Conservation (phyloP, 345 rosid genomes). For the Lepidium didymum region DNA sequence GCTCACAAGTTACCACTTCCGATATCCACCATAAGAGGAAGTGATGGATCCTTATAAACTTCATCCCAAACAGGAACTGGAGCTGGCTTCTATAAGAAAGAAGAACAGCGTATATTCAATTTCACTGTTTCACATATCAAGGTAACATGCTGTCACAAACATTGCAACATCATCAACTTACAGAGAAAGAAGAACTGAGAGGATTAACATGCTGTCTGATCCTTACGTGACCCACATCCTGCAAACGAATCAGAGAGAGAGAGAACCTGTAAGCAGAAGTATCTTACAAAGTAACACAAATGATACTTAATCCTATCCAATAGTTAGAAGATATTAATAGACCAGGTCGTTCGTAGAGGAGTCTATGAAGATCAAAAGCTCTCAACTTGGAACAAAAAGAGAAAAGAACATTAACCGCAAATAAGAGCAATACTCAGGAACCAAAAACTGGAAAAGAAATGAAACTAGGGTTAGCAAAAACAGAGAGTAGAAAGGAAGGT, state of each 20-base stretch:
- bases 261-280: neutral
- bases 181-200: slow-evolving; percentile 71
- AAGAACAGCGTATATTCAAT: neutral
- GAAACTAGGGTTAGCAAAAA: neutral
- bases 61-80: slow-evolving; percentile 64
- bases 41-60: slow-evolving; percentile 66
- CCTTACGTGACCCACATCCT: slow-evolving; percentile 78
- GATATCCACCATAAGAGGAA: slow-evolving; percentile 93
- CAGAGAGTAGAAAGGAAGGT: neutral
- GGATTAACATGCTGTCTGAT: slow-evolving; percentile 96
- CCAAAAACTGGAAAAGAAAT: neutral
- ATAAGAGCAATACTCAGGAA: neutral
- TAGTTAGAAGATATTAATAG: neutral
- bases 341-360: neutral
- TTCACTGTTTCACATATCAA: neutral
- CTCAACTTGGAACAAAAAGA: neutral
- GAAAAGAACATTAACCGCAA: neutral
- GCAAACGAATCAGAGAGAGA: slow-evolving; percentile 7
- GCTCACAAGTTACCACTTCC: slow-evolving; percentile 71
- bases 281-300: neutral
- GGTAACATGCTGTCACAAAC: neutral
- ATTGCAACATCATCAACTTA: slow-evolving; percentile 31
- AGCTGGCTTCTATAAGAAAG: slow-evolving; percentile 45
- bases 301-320: neutral
- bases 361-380: neutral